These are phyloP conservation scores for Davidsoniella australis DNA, from an alignment of 2,329 filamentous ascomycete species.

Conservation along the genomic window DNA sequence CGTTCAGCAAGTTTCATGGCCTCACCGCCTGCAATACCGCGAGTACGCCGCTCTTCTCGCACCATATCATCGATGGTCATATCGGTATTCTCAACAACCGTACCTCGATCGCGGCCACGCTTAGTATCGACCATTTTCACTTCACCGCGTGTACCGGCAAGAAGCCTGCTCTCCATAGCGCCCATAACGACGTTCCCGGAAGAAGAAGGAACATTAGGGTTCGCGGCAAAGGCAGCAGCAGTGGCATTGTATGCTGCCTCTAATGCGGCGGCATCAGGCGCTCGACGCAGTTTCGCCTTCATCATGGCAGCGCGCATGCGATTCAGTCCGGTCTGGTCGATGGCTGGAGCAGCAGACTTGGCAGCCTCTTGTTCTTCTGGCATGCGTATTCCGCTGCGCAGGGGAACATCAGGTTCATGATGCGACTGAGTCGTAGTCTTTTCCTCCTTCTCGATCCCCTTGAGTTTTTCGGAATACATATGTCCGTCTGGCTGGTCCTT, in stretches of 20 bases:
- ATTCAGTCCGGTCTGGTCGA: conserved; percentile 72
- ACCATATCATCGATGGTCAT: conserved; percentile 98
- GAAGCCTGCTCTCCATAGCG: conserved; percentile 76
- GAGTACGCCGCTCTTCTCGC: conserved; percentile 75
- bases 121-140: conserved; percentile 64
- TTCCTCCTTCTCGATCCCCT: conserved; percentile 22
- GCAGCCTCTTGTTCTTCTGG: conserved; percentile 12
- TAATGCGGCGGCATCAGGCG: conserved; percentile 56
- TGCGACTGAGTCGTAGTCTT: neutral
- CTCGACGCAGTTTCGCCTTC: conserved; percentile 76
- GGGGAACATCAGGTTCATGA: neutral
- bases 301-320: conserved; percentile 84
- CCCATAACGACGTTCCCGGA: conserved; percentile 48
- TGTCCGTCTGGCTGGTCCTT: conserved; percentile 82
- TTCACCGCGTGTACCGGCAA: conserved; percentile 58
- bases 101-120: conserved; percentile 66
- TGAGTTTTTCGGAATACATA: conserved; percentile 59
- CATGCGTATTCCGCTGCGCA: conserved; percentile 9
- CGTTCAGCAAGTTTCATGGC: conserved; percentile 71
- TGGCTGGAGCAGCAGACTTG: conserved; percentile 17
- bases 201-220: conserved; percentile 37
- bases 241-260: conserved; percentile 74
- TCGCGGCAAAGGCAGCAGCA: conserved; percentile 36
- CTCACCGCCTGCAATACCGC: conserved; percentile 61
- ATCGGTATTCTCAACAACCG: conserved; percentile 80